phyloP scores from a whole-genome alignment of 345 rosid genomes.

The Hevea brasiliensis region DNA sequence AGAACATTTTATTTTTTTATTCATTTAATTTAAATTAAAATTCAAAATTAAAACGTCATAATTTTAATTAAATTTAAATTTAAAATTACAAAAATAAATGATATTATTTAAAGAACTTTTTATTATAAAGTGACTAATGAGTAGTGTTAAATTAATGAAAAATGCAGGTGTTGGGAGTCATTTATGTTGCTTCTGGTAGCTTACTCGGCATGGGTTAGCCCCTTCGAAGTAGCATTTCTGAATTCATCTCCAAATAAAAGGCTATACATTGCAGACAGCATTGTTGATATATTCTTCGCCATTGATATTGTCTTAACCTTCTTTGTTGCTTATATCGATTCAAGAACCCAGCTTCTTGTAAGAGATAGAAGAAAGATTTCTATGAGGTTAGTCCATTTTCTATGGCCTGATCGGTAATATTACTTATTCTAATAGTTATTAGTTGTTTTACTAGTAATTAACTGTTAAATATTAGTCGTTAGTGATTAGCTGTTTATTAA shows the following conservation, averaged over 20 bases:
- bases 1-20: too few relatives aligned
- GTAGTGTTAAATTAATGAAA: background rate
- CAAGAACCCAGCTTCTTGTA: slow-evolving; percentile 69
- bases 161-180: slow-evolving; percentile 76
- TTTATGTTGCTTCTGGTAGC: slow-evolving; percentile 80
- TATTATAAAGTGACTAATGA: too few relatives aligned
- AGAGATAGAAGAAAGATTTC: slow-evolving; percentile 59
- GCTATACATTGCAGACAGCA: slow-evolving; percentile 63
- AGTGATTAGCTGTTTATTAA: too few relatives aligned
- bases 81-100: too few relatives aligned
- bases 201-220: slow-evolving; percentile 85
- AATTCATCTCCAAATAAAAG: slow-evolving; percentile 34
- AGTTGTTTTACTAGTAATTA: too few relatives aligned
- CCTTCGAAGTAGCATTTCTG: slow-evolving; percentile 76
- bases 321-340: slow-evolving; percentile 71
- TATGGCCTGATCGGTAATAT: too few relatives aligned
- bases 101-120: too few relatives aligned
- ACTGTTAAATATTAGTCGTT: too few relatives aligned
- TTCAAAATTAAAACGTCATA: too few relatives aligned
- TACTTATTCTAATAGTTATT: too few relatives aligned
- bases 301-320: slow-evolving; percentile 77
- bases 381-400: slow-evolving; percentile 42
- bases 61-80: too few relatives aligned
- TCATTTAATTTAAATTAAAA: too few relatives aligned
- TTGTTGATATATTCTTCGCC: slow-evolving; percentile 77